These are phyloP conservation scores for Diplodia sapinea DNA, from an alignment of 2,329 filamentous ascomycete species.

Conservation along the genomic window DNA sequence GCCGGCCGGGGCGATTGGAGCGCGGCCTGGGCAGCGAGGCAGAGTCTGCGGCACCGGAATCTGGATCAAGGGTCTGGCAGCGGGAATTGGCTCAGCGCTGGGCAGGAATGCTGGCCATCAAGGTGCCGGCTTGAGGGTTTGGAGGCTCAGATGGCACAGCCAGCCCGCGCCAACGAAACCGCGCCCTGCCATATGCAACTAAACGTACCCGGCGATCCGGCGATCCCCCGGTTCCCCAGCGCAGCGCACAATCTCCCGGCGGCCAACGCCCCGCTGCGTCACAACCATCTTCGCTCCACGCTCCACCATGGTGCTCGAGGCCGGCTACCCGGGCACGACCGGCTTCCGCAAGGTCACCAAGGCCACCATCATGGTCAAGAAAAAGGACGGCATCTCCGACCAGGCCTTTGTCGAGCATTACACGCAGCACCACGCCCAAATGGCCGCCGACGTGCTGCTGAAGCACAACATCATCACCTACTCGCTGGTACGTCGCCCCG, in stretches of 20 bases:
- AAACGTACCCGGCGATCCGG: conserved; percentile 12
- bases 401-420: conserved; percentile 54
- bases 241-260: not conserved
- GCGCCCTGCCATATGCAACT: not conserved
- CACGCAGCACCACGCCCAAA: conserved; percentile 53
- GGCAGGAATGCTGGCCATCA: conserved; percentile 28
- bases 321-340: conserved; percentile 52
- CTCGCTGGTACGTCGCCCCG: conserved; percentile 48
- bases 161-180: not conserved
- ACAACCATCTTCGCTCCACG: not conserved
- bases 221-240: conserved; percentile 11
- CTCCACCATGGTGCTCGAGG: conserved; percentile 48
- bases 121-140: conserved; percentile 20
- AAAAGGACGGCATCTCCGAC: conserved; percentile 54
- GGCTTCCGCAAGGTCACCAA: conserved; percentile 57
- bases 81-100: conserved; percentile 19
- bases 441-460: conserved; percentile 52
- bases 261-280: not conserved
- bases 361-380: conserved; percentile 54
- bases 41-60: conserved; percentile 14
- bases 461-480: conserved; percentile 54
- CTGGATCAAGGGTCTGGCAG: conserved; percentile 5
- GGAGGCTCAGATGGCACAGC: not conserved
- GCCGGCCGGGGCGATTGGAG: not conserved
- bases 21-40: not conserved